These are phyloP conservation scores for Solanum dulcamara DNA, from an alignment of 257 asterid genomes.

Conservation along the genomic window DNA sequence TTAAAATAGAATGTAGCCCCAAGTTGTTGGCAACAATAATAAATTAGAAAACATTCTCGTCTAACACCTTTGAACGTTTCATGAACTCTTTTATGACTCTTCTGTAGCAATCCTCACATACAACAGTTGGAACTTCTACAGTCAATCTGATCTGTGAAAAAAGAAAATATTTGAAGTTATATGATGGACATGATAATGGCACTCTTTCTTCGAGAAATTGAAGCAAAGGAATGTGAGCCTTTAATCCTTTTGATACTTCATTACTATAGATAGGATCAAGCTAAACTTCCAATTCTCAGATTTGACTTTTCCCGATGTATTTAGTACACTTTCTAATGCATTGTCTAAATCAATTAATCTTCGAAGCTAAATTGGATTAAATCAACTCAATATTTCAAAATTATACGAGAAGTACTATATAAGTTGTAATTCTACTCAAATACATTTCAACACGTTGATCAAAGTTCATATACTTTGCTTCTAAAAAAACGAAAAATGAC, in stretches of 20 bases:
- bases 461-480: neutral
- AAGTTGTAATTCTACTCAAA: neutral
- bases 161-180: neutral
- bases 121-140: slow-evolving; percentile 76
- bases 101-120: slow-evolving; percentile 70
- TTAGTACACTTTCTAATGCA: neutral
- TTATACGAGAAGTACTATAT: neutral
- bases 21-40: neutral
- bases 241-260: neutral
- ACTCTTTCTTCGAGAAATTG: neutral
- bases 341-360: neutral
- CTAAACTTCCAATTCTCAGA: neutral
- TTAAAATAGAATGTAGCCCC: neutral
- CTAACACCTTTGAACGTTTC: slow-evolving; percentile 57
- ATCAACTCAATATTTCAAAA: neutral
- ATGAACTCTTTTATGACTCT: slow-evolving; percentile 55
- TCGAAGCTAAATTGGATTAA: neutral
- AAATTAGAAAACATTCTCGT: neutral
- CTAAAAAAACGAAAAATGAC: neutral
- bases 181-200: neutral
- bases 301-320: neutral
- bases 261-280: neutral
- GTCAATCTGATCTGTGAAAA: slow-evolving; percentile 56
- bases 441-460: neutral
- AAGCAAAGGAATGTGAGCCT: neutral